Base-by-base conservation (phyloP, 768 basidiomycete genomes). In the Lactarius evosmus region DNA sequence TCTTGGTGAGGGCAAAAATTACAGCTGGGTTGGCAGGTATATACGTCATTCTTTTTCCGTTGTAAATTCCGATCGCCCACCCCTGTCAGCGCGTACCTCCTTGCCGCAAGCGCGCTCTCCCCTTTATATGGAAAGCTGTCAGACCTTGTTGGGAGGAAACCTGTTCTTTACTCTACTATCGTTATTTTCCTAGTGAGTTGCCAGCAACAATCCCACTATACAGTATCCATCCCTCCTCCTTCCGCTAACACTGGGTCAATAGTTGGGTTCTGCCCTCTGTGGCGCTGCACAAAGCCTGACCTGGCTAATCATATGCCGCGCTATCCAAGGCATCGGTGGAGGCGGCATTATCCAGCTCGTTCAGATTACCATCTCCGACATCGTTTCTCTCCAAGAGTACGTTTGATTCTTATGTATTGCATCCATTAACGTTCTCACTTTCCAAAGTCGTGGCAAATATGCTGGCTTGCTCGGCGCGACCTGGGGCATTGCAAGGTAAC, bases 251-350 rank as follows among this genome's bases (percentile, higher is more conserved):
- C 3, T 67, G 4, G 14, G 7, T 58, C 56, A 8, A 19, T 41
- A 89, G 88, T 74, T 91, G 66, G 90, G 89, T 25, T 91, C 89
- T 7, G 90, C 89, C 1, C 75, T 93, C 59, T 93, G 89, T 68
- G 91, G 91, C 16, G 87, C 89, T 0, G 90, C 92, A 0, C 87
- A 93, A 72, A 85, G 59, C 60, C 87, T 93, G 83, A 80, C 77
- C 2, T 91, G 89, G 92, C 76, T 95, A 17, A 85, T 92, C 36
- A 78, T 89, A 0, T 83, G 82, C 49, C 83, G 92, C 67, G 91
- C 89, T 2, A 77, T 95, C 3, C 92, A 93, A 72, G 92, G 92
- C 9, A 85, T 93, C 33, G 92, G 92, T 29, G 90, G 89, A 7
- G 90, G 89, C 11, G 91, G 89, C 5, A 87, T 92, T 63, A 77